These are phyloP conservation scores for Rhododendron vialii DNA, from an alignment of 148 eudicot genomes.

Conservation along the genomic window DNA sequence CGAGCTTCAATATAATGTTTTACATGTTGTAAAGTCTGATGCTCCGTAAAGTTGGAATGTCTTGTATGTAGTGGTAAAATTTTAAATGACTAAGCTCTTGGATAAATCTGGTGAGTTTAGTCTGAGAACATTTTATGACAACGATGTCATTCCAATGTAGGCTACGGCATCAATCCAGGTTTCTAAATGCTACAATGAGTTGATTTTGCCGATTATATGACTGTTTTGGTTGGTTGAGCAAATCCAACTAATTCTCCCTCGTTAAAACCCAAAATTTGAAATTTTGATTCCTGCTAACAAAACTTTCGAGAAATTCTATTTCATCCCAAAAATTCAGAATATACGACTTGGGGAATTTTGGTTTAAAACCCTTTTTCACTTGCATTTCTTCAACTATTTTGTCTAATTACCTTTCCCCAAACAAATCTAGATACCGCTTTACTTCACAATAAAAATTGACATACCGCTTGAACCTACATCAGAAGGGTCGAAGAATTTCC, in stretches of 20 bases:
- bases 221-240: not conserved
- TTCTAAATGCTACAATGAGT: not conserved
- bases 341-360: not conserved
- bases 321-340: not conserved
- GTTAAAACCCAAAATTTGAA: not conserved
- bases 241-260: not conserved
- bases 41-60: not conserved
- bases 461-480: no score
- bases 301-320: not conserved
- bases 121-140: not conserved
- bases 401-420: not conserved
- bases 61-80: not conserved
- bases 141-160: not conserved
- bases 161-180: not conserved
- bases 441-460: no score
- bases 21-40: slow-evolving; percentile 3
- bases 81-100: not conserved
- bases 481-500: no score
- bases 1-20: not conserved
- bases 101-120: not conserved
- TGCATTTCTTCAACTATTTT: not conserved
- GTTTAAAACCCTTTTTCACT: not conserved
- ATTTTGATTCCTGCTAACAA: not conserved
- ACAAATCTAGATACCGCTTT: no score
- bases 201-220: not conserved